Evolutionary conservation across 1,284 basidiomycete species (phyloP), one percentile per base, ranked within the genome.

Genomic region (Ceratobasidium sp.): DNA sequence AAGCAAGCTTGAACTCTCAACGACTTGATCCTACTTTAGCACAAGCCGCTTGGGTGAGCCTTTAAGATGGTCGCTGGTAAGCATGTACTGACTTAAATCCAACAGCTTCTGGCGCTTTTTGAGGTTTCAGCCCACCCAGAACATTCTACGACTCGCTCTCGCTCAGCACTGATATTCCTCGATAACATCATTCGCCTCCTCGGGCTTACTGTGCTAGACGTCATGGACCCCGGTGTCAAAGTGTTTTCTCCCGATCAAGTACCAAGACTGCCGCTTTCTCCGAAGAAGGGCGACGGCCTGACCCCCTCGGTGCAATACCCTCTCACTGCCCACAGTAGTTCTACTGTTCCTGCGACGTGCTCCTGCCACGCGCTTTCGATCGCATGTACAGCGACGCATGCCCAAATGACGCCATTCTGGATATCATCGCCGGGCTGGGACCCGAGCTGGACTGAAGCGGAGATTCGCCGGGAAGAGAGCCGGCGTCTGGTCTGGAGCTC

Each of bases 401-500:
- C 86, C 1, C 79, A 81, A 16, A 83, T 88, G 77, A 86, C 87
- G 0, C 91, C 90, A 0, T 79, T 89, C 73, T 92, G 90, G 90
- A 78, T 84, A 27, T 82, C 84, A 58, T 88, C 89, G 2, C 87
- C 90, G 0, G 88, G 86, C 31, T 93, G 90, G 90, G 84, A 86
- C 73, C 79, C 82, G 19, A 81, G 83, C 22, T 89, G 86, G 86
- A 82, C 84, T n/a, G 87, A 88, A 61, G 85, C 82, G 0, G 90
- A 92, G 76, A 86, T 91, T 74, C 83, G 85, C 71, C 90, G 87
- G 80, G 92, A 93, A 79, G 88, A 89, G 74, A 89, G 87, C 77
- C 86, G 92, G n/a, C 83, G 91, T 51, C 80, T 92, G 31, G 90
- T 88, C 73, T 93, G 92, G 92, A 89, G 88, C 79, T 82, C 88